Evolutionary conservation across 2,329 filamentous ascomycete species (phyloP), one percentile per base, ranked within the genome.

Genomic region (Dactylellina sp.): DNA sequence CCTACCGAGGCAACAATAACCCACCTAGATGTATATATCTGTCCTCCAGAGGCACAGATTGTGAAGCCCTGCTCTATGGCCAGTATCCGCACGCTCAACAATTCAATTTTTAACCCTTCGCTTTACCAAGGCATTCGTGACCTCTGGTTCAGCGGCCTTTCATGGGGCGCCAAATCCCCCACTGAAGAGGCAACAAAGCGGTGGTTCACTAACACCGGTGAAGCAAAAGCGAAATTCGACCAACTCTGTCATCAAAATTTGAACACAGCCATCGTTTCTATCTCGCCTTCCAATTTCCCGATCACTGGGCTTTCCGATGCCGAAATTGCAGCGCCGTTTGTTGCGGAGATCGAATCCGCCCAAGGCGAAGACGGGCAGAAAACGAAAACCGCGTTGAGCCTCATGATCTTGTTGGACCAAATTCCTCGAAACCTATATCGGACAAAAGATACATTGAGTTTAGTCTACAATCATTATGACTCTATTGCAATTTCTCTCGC

Each of bases 381-480:
- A 50, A 61, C 59, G 6, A 63, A 53, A 61, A 71, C 52, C 53
- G 76, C 72, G 22, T 80, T 90, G 1, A 82, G 83, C 47, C 78
- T 89, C 0, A 77, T 87, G 3, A 76, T 90, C 1, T 82, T 90
- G 1, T 83, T 90, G 1, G 88, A 90, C 75, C 88, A 90, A 77
- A 82, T 89, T 44, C 83, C 88, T 0, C 84, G 88, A 1, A 89
- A 90, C 78, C 83, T 86, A 75, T 88, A 85, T 80, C 86, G 88
- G 12, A 84, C 82, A 0, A 80, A 81, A 0, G 80, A 86, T 22
- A 79, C 82, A 0, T 20, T 71, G 12, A 75, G 57, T 1, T 46
- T 84, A 1, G 82, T 86, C 2, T 89, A 88, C 77, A 80, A 70
- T 0, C 82, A 85, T 76, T 89, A 87, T 75, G 88, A 89, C 76